These are phyloP conservation scores for Pythium plurisporium DNA, from an alignment of 352 stramenopile genomes.

Conservation along the genomic window DNA sequence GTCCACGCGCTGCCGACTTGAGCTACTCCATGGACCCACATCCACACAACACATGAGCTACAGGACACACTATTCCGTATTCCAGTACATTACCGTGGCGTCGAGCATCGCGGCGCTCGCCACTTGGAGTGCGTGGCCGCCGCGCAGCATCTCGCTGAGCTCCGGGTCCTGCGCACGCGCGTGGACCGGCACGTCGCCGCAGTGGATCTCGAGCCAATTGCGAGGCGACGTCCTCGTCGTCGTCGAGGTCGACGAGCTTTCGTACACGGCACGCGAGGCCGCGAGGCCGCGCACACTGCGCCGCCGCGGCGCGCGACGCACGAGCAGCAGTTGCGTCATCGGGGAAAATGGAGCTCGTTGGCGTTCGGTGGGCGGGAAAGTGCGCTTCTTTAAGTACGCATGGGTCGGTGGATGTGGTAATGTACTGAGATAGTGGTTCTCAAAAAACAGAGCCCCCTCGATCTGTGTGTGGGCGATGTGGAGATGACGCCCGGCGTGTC, in stretches of 20 bases:
- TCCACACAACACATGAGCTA: not conserved
- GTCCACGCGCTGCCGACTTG: constrained; percentile 23
- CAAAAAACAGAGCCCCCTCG: no score
- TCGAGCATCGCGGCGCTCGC: constrained; percentile 45
- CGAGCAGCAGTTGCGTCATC: not conserved
- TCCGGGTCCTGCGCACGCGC: constrained; percentile 36
- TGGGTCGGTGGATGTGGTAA: not conserved
- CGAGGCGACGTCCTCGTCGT: not conserved
- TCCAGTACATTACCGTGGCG: constrained; percentile 27
- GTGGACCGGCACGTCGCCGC: constrained; percentile 45
- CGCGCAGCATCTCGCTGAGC: constrained; percentile 68
- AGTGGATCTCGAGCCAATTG: constrained; percentile 70
- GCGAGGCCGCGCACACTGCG: no score
- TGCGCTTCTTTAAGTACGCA: not conserved
- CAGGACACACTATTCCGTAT: not conserved
- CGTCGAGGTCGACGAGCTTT: not conserved
- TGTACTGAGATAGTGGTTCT: not conserved
- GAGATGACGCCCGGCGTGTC: no score
- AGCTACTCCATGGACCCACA: constrained; percentile 21
- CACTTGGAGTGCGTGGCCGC: constrained; percentile 57
- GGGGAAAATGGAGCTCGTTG: not conserved
- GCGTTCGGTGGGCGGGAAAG: not conserved
- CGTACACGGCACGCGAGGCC: not conserved
- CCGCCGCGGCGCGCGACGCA: not conserved
- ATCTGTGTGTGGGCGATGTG: no score